A percentile compares a stretch with the other conserved stretches of the same genome.
These are phyloP conservation scores for Dendrobium chrysotoxum DNA, from an alignment of 106 monocot genomes.

Conservation along the genomic window DNA sequence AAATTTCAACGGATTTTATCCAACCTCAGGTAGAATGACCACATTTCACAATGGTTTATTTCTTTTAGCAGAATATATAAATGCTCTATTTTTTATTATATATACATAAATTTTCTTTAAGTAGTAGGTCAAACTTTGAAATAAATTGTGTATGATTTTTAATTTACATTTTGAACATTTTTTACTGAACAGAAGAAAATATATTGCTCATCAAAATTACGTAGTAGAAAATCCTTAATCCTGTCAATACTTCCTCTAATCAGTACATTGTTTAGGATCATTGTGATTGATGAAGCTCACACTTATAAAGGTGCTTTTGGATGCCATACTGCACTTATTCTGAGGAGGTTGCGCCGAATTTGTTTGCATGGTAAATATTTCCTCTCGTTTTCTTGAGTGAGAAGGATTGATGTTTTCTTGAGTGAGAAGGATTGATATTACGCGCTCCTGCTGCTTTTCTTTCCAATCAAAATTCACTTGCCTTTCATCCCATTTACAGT, in stretches of 20 bases:
- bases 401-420: too few species aligned
- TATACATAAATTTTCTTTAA: too few species aligned
- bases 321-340: conserved; percentile 77
- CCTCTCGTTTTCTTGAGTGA: neutral
- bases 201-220: neutral
- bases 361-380: conserved; percentile 63
- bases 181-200: neutral
- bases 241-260: conserved; percentile 6
- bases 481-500: conserved; percentile 34
- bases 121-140: neutral
- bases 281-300: conserved; percentile 95
- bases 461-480: neutral
- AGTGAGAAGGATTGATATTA: neutral
- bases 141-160: neutral
- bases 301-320: conserved; percentile 94
- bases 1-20: conserved; percentile 72
- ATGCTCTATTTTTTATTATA: too few species aligned
- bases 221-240: neutral
- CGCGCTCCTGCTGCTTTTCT: neutral
- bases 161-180: neutral
- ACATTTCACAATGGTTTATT: neutral
- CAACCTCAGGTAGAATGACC: conserved; percentile 66
- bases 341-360: conserved; percentile 69
- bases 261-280: conserved; percentile 36
- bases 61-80: neutral